Percentiles rank a stretch among this genome's conserved stretches.
Conservation (phyloP, 768 basidiomycete species). For the Coprinellus aureogranulatus region DNA sequence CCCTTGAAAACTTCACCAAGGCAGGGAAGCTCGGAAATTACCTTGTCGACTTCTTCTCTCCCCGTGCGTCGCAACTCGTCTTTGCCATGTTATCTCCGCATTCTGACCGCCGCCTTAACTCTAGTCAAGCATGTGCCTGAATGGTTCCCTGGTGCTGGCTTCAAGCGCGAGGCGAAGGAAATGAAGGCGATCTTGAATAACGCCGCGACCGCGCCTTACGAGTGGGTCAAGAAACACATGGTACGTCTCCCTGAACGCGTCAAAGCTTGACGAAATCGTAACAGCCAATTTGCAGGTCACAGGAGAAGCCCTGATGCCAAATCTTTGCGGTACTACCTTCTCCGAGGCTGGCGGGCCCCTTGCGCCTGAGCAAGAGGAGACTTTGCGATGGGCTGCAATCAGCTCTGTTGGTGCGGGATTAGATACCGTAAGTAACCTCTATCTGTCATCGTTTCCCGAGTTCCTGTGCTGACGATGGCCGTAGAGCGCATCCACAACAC, state of each 20-base stretch:
- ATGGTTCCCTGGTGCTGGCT: slow-evolving; percentile 12
- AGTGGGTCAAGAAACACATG: slow-evolving; percentile 61
- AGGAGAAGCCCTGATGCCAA: slow-evolving; percentile 42
- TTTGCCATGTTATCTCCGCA: background rate
- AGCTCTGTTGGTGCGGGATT: slow-evolving; percentile 53
- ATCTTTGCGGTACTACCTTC: slow-evolving; percentile 56
- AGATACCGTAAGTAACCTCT: slow-evolving; percentile 43
- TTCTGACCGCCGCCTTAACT: too few relatives aligned
- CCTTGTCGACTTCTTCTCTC: slow-evolving; percentile 11
- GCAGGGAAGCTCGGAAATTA: slow-evolving; percentile 8
- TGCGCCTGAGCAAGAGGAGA: slow-evolving; percentile 54
- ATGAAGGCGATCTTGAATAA: slow-evolving; percentile 38
- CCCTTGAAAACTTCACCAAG: background rate
- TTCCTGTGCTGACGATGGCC: slow-evolving; percentile 2
- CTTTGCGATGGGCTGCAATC: slow-evolving; percentile 63
- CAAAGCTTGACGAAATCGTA: background rate
- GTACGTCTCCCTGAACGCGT: slow-evolving; percentile 26
- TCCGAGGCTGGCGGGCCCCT: slow-evolving; percentile 49
- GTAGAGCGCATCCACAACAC: slow-evolving; percentile 60
- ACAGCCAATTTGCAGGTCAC: slow-evolving; percentile 40
- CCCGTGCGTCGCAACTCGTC: background rate
- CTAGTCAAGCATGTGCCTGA: slow-evolving; percentile 12
- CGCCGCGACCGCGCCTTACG: slow-evolving; percentile 53
- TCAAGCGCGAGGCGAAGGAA: slow-evolving; percentile 7
- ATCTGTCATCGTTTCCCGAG: background rate